A percentile compares a stretch with the other conserved stretches of the same genome.
These are phyloP conservation scores for Abortiporus biennis DNA, from an alignment of 1,284 basidiomycete genomes.

Conservation along the genomic window DNA sequence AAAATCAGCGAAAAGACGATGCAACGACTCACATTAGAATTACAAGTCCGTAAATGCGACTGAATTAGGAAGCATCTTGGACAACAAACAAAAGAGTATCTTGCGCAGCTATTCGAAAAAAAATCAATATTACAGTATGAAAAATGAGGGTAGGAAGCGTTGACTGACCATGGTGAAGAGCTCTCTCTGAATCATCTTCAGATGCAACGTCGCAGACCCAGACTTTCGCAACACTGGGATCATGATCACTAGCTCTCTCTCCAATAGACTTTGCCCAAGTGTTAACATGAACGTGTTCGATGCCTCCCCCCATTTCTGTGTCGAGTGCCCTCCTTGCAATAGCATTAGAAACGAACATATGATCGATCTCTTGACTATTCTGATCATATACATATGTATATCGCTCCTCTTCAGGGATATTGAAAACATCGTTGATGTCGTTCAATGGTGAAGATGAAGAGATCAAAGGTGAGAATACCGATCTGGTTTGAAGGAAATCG, in stretches of 20 bases:
- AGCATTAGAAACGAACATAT: constrained; percentile 46
- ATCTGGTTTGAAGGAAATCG: constrained; percentile 48
- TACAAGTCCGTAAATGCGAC: too few relatives aligned
- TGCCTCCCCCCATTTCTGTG: constrained; percentile 24
- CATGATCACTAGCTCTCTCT: constrained; percentile 49
- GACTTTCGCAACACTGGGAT: constrained; percentile 50
- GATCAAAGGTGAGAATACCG: constrained; percentile 38
- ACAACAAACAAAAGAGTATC: too few relatives aligned
- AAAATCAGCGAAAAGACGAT: too few relatives aligned
- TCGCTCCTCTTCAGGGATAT: constrained; percentile 41
- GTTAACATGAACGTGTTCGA: constrained; percentile 52
- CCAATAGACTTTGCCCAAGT: constrained; percentile 42
- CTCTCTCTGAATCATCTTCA: too few relatives aligned
- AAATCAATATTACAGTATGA: too few relatives aligned
- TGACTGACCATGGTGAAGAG: too few relatives aligned
- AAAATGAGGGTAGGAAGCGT: too few relatives aligned
- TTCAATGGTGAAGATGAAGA: constrained; percentile 35
- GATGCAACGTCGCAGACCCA: constrained; percentile 39
- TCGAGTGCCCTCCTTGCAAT: constrained; percentile 35
- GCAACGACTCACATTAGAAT: too few relatives aligned
- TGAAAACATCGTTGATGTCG: constrained; percentile 49
- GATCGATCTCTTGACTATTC: constrained; percentile 53
- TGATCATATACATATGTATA: constrained; percentile 61
- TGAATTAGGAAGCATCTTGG: too few relatives aligned
- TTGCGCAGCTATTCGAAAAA: too few relatives aligned